Base-by-base conservation (phyloP, 1,284 basidiomycete species). In the Pascua sp. region DNA sequence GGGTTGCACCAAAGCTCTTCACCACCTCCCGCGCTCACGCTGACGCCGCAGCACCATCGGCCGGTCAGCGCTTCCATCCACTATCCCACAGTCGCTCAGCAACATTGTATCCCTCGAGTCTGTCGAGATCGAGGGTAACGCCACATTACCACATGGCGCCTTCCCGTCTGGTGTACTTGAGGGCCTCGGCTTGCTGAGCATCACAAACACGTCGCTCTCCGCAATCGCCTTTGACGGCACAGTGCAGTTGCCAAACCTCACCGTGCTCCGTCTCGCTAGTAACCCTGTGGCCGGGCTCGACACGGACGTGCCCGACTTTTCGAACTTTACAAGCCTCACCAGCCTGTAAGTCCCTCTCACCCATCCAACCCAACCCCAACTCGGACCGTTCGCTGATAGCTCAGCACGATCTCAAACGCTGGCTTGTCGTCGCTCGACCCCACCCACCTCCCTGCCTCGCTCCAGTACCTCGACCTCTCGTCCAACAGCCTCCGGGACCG, bases 401-500 rank as follows among this genome's bases (percentile, higher is more conserved):
- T 7, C 24, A 32, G 24, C 24, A 32, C 24, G 24, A 32, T 32
- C 24, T 32, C 24, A 32, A 32, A 32, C 24, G 24, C 24, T 7
- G 24, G 24, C 24, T 32, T 32, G 4, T 32, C 24, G 24, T 32
- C 24, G 24, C 24, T 32, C 24, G 24, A 32, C 24, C 4, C 7
- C 24, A 32, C 24, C 24, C 24, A 32, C 24, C 24, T 17, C 17
- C 49, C n/a, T 12, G 8, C 32, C 17, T 42, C 41, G 3, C 43
- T 40, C 32, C 11, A 17, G 11, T 16, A 42, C 32, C 13, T 32
- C 42, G 74, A 76, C 60, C 51, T 78, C 9, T 76, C 74, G 10
- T 71, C 65, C 59, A 78, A 78, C 55, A 45, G 53, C 1, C 49
- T 78, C 9, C 47, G 57, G 0, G 76, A 74, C 10, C 17, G 55